Percentiles rank a stretch among this genome's conserved stretches.
Evolutionary conservation across 2,329 filamentous ascomycete genomes (phyloP).

Genomic region (Tolypocladium endophyticum): DNA sequence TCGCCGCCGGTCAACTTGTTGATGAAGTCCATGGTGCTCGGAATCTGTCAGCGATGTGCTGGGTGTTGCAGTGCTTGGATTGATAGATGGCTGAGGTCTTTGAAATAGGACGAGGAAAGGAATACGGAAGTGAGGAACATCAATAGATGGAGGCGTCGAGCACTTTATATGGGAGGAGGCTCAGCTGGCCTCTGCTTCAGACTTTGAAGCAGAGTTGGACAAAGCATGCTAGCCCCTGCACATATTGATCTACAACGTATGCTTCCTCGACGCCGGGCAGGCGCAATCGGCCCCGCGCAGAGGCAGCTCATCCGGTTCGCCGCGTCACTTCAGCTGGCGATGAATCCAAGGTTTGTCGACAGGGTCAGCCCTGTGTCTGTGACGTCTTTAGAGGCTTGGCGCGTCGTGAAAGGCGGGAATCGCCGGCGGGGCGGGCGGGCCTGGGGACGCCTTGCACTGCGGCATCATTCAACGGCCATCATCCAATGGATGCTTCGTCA

Average conservation of each 20-base stretch:
- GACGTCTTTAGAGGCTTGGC: neutral
- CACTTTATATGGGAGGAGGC: too few relatives aligned
- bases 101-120: neutral
- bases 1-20: conserved; percentile 2
- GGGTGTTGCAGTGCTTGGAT: neutral
- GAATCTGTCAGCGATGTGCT: neutral
- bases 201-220: neutral
- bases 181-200: too few relatives aligned
- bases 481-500: too few relatives aligned
- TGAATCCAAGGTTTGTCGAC: too few relatives aligned
- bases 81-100: too few relatives aligned
- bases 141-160: neutral
- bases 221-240: neutral
- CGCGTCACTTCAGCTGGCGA: neutral
- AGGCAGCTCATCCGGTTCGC: neutral
- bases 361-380: neutral
- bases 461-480: too few relatives aligned
- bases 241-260: neutral
- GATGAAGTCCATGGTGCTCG: conserved; percentile 5
- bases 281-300: neutral
- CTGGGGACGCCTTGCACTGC: too few relatives aligned
- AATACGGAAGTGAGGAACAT: neutral
- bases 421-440: too few relatives aligned
- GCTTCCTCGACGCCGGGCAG: neutral
- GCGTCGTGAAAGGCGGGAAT: neutral